phyloP scores from a whole-genome alignment of 2,329 filamentous ascomycete species.

The Neurospora sp. region DNA sequence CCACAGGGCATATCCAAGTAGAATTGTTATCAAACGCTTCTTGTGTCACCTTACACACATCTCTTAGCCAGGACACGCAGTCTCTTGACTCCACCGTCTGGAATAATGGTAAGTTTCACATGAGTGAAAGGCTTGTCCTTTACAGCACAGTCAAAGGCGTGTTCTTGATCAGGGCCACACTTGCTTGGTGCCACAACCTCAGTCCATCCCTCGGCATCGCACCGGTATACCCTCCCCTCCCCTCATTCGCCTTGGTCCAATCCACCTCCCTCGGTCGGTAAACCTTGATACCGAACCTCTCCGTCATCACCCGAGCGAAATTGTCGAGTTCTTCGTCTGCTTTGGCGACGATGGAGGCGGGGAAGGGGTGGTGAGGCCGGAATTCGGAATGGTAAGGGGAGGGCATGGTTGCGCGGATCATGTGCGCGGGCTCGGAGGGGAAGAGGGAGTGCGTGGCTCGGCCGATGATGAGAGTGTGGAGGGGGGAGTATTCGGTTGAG shows the following conservation, averaged over 20 bases:
- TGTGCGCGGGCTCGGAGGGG: constrained; percentile 15
- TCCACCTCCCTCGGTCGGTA: constrained; percentile 16
- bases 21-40: too few relatives aligned
- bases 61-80: too few relatives aligned
- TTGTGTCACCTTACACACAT: too few relatives aligned
- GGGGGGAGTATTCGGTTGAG: constrained; percentile 20
- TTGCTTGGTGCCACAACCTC: constrained; percentile 22
- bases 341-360: constrained; percentile 14
- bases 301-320: constrained; percentile 14
- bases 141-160: too few relatives aligned
- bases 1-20: too few relatives aligned
- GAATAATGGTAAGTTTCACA: too few relatives aligned
- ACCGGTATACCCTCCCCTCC: constrained; percentile 21
- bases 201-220: constrained; percentile 25
- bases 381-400: constrained; percentile 8
- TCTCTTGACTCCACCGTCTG: too few relatives aligned
- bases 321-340: constrained; percentile 18
- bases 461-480: constrained; percentile 19
- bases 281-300: constrained; percentile 16
- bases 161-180: too few relatives aligned
- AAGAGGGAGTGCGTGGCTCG: constrained; percentile 18
- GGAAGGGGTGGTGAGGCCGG: constrained; percentile 15
- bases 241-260: constrained; percentile 14
- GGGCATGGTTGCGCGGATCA: constrained; percentile 17
- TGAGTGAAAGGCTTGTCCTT: too few relatives aligned